Evolutionary conservation across 441 rosid genomes (phyloP).

Genomic region (Populus hybrid): DNA sequence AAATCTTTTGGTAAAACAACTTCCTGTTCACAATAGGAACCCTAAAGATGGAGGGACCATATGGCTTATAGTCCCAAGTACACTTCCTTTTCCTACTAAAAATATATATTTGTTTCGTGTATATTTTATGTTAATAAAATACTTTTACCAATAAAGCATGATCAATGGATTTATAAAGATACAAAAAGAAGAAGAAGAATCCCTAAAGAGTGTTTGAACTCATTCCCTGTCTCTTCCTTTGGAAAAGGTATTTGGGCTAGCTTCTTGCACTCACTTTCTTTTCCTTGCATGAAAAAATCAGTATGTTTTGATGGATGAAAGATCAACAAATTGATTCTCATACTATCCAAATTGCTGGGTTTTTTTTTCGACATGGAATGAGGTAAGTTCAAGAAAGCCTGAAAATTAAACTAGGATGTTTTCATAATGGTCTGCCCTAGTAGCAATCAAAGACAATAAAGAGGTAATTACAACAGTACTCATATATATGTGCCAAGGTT

Average conservation of each 20-base stretch:
- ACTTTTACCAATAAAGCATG: not conserved
- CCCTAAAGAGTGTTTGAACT: constrained; percentile 4
- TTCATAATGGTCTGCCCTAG: not conserved
- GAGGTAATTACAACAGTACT: not conserved
- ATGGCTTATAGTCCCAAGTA: constrained; percentile 7
- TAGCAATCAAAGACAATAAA: not conserved
- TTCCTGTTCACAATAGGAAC: constrained; percentile 18
- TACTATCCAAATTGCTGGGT: not conserved
- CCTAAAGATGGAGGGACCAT: constrained; percentile 23
- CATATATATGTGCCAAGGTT: not conserved
- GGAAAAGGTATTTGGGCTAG: constrained; percentile 4
- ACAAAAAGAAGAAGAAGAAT: not conserved
- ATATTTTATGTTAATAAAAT: not conserved
- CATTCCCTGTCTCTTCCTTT: constrained; percentile 10
- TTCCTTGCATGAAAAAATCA: not conserved
- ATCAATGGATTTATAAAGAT: not conserved
- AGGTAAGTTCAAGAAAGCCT: not conserved
- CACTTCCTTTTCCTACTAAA: constrained; percentile 1
- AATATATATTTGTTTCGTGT: not conserved
- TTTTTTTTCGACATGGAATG: not conserved
- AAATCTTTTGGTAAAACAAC: not conserved
- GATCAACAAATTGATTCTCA: not conserved
- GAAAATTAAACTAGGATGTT: not conserved
- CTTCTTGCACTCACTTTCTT: not conserved
- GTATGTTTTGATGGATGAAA: not conserved